phyloP scores from a whole-genome alignment of 2,329 filamentous ascomycete species.

The Aspergillus sojae region DNA sequence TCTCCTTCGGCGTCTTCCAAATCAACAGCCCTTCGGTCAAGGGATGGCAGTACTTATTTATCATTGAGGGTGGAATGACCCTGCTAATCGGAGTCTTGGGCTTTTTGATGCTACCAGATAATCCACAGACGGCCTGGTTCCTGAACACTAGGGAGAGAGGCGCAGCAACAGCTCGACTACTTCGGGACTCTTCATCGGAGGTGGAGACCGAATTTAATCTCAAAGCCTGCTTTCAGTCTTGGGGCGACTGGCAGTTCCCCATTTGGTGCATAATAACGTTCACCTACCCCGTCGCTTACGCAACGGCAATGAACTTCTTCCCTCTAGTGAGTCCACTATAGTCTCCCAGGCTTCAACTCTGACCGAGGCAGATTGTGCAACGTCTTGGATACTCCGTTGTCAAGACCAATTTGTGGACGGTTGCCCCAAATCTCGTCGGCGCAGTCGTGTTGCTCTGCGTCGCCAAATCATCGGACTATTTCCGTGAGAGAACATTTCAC shows the following conservation, averaged over 20 bases:
- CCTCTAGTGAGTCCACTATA: slow-evolving; percentile 31
- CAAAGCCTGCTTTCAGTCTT: slow-evolving; percentile 46
- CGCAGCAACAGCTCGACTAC: slow-evolving; percentile 48
- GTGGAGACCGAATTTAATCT: slow-evolving; percentile 43
- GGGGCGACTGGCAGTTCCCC: slow-evolving; percentile 47
- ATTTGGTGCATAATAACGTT: slow-evolving; percentile 51
- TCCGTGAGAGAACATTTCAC: slow-evolving; percentile 51
- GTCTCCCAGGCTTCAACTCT: background rate
- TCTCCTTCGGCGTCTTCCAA: slow-evolving; percentile 51
- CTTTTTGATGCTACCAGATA: slow-evolving; percentile 39
- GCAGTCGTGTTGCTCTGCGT: slow-evolving; percentile 51
- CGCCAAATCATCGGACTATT: slow-evolving; percentile 48
- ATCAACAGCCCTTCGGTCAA: slow-evolving; percentile 50
- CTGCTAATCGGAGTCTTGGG: slow-evolving; percentile 30
- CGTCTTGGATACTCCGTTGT: slow-evolving; percentile 49
- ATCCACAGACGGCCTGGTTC: slow-evolving; percentile 41
- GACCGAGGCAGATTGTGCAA: slow-evolving; percentile 38
- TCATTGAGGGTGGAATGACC: slow-evolving; percentile 46
- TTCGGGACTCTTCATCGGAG: slow-evolving; percentile 49
- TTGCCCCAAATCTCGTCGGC: slow-evolving; percentile 34
- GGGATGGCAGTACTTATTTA: slow-evolving; percentile 51
- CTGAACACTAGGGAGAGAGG: slow-evolving; percentile 37
- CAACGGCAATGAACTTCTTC: slow-evolving; percentile 51
- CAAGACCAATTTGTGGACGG: slow-evolving; percentile 53
- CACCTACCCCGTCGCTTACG: slow-evolving; percentile 53